Evolutionary conservation across 352 stramenopile genomes (phyloP).

Genomic region (Globisporangium spiculum): DNA sequence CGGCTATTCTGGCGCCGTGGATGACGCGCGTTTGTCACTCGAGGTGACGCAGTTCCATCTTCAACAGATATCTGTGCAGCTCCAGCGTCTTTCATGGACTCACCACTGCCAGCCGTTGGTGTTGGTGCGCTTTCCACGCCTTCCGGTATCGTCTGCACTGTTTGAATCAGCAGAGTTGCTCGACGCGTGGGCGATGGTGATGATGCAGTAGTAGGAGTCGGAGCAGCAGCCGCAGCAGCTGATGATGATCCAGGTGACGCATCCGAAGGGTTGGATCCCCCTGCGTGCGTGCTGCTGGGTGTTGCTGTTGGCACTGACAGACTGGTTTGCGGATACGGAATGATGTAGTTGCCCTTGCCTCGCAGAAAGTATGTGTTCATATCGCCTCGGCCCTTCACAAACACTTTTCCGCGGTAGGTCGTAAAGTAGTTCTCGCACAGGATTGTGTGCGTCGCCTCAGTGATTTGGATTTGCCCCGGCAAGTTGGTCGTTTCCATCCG

Average conservation of each 20-base stretch:
- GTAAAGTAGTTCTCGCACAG: slow-evolving; percentile 73
- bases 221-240: not conserved
- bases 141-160: slow-evolving; percentile 21
- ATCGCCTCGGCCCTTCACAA: slow-evolving; percentile 77
- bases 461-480: slow-evolving; percentile 80
- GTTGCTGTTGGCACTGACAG: not conserved
- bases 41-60: not conserved
- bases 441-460: slow-evolving; percentile 57
- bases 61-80: not conserved
- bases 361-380: slow-evolving; percentile 85
- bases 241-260: not conserved
- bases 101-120: not conserved
- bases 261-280: not conserved
- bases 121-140: slow-evolving; percentile 9
- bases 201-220: not conserved
- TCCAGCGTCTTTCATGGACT: not conserved
- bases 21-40: slow-evolving; percentile 20
- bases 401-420: slow-evolving; percentile 66
- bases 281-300: not conserved
- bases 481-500: slow-evolving; percentile 86
- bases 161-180: slow-evolving; percentile 13
- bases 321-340: slow-evolving; percentile 36
- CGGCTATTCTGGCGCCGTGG: slow-evolving; percentile 17
- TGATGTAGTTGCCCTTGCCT: slow-evolving; percentile 54
- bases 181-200: not conserved